Percentiles rank a stretch among this genome's conserved stretches.
These are phyloP conservation scores for Botrytis hyacinthi DNA, from an alignment of 2,329 filamentous ascomycete genomes.

Conservation along the genomic window DNA sequence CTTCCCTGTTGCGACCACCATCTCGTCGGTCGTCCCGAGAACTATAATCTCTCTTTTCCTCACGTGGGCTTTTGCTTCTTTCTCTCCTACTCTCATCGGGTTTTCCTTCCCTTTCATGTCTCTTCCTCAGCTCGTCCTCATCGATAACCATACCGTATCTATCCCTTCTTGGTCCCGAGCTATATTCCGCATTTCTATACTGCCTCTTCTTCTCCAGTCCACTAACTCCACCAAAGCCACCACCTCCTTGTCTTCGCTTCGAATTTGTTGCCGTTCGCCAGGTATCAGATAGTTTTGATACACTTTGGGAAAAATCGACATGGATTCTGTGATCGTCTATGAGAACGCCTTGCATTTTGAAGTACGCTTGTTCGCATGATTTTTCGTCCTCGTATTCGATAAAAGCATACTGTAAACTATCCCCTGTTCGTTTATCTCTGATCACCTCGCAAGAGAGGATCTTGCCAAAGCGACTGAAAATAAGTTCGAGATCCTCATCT, in stretches of 20 bases:
- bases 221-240: conserved; percentile 88
- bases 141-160: conserved; percentile 81
- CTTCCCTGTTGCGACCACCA: conserved; percentile 26
- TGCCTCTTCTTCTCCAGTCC: conserved; percentile 87
- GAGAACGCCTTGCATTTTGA: conserved; percentile 97
- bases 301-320: conserved; percentile 97
- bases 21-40: conserved; percentile 28
- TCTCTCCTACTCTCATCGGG: conserved; percentile 34
- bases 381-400: conserved; percentile 94
- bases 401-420: conserved; percentile 95
- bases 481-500: conserved; percentile 91
- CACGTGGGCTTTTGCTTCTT: conserved; percentile 38
- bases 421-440: conserved; percentile 86
- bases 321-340: conserved; percentile 98
- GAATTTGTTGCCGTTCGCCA: conserved; percentile 85
- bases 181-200: conserved; percentile 60
- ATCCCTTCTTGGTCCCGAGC: conserved; percentile 42
- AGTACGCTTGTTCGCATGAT: conserved; percentile 91
- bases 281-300: conserved; percentile 78
- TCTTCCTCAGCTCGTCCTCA: conserved; percentile 62
- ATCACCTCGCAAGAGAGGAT: conserved; percentile 97
- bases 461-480: conserved; percentile 94
- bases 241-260: conserved; percentile 64
- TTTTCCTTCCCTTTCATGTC: conserved; percentile 45
- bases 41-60: conserved; percentile 26